Conservation (phyloP, 768 basidiomycete species). For the Podaxis pistillaris region DNA sequence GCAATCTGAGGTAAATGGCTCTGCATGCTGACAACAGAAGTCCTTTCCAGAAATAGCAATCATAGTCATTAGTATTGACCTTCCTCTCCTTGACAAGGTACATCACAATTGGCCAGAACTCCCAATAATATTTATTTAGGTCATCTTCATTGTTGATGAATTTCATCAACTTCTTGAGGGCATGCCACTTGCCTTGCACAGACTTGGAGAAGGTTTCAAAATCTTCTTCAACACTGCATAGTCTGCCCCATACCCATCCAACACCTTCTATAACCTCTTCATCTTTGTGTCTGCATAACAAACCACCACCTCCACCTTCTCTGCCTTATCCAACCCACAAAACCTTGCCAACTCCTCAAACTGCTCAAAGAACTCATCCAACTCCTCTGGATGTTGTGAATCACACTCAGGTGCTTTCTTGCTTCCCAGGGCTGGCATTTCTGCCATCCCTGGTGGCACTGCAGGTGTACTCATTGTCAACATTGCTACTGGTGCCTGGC, state of each 20-base stretch:
- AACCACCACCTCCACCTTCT: background rate
- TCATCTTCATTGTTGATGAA: background rate
- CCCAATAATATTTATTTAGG: background rate
- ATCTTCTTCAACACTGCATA: background rate
- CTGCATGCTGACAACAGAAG: background rate
- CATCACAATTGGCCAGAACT: background rate
- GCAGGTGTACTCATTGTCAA: background rate
- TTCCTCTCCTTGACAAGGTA: background rate
- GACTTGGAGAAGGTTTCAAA: background rate
- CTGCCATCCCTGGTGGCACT: background rate
- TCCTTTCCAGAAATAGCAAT: background rate
- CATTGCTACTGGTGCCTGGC: too few relatives aligned
- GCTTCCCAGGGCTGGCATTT: background rate
- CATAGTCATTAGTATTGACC: background rate
- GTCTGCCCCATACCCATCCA: background rate
- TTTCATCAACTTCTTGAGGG: background rate
- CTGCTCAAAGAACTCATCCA: background rate
- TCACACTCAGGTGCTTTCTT: background rate
- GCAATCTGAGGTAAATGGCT: background rate
- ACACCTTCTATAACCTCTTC: background rate
- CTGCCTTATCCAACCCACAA: background rate
- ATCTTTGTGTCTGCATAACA: background rate
- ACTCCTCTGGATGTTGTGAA: background rate
- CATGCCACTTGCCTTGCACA: background rate
- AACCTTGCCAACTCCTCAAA: background rate